These are phyloP conservation scores for Cryptomeria japonica DNA, from an alignment of 75 land plant species.

Conservation along the genomic window DNA sequence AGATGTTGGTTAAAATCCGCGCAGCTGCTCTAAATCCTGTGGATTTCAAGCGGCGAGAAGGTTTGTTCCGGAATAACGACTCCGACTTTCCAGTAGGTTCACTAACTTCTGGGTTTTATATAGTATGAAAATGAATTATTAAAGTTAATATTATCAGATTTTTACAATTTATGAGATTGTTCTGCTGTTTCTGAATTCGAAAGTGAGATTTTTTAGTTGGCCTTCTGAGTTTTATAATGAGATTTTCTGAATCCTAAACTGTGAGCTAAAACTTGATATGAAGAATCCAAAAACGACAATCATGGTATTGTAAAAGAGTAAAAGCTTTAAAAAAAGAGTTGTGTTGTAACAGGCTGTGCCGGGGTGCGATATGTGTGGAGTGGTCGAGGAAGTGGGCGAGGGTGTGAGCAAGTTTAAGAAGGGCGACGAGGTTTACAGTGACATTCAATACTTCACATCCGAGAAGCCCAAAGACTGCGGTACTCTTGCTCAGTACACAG, in stretches of 20 bases:
- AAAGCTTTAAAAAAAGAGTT: no score
- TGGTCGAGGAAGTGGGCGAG: constrained; percentile 37
- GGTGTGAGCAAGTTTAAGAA: constrained; percentile 36
- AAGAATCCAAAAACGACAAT: no score
- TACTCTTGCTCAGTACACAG: constrained; percentile 38
- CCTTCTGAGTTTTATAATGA: no score
- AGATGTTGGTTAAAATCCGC: constrained; percentile 30
- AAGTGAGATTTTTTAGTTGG: no score
- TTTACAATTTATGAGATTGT: no score
- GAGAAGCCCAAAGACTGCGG: constrained; percentile 25
- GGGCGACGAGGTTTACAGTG: constrained; percentile 47
- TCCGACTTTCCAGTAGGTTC: constrained; percentile 32
- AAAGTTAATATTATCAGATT: no score
- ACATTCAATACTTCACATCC: constrained; percentile 26
- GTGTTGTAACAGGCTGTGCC: constrained; percentile 63
- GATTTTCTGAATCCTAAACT: no score
- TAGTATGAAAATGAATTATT: neutral
- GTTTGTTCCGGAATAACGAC: constrained; percentile 16
- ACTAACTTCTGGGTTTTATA: neutral
- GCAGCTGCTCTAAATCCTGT: constrained; percentile 48
- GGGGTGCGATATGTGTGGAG: constrained; percentile 13
- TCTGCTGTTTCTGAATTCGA: no score
- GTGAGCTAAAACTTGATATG: no score
- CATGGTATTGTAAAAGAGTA: no score
- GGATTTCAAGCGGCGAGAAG: constrained; percentile 36